Conservation (phyloP, 2,329 filamentous ascomycete genomes). For the Talaromyces funiculosus region DNA sequence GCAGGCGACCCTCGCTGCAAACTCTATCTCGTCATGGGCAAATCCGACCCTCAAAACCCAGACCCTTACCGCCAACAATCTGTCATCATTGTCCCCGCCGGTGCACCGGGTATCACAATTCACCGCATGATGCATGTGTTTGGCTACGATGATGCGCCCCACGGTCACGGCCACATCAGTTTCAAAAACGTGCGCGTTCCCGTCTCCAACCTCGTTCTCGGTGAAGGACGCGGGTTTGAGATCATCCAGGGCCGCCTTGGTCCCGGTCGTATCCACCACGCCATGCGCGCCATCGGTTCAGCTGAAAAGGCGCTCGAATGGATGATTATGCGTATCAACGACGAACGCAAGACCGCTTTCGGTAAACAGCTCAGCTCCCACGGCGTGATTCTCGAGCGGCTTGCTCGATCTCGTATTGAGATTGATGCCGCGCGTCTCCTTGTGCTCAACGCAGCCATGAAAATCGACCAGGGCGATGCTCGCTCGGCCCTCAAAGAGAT, state of each 20-base stretch:
- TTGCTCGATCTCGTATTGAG: slow-evolving; percentile 85
- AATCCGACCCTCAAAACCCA: slow-evolving; percentile 69
- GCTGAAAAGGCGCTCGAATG: slow-evolving; percentile 88
- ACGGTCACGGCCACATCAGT: slow-evolving; percentile 88
- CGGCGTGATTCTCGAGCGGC: slow-evolving; percentile 91
- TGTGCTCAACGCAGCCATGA: slow-evolving; percentile 89
- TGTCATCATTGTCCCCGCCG: slow-evolving; percentile 78
- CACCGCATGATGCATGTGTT: slow-evolving; percentile 91
- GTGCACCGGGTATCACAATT: slow-evolving; percentile 80
- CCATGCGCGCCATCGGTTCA: slow-evolving; percentile 89
- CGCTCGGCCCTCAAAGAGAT: slow-evolving; percentile 91
- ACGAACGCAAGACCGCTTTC: slow-evolving; percentile 84
- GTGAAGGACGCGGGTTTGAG: slow-evolving; percentile 91
- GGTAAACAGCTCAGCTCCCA: slow-evolving; percentile 81
- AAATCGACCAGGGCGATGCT: slow-evolving; percentile 83
- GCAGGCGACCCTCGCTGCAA: slow-evolving; percentile 88
- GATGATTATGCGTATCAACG: slow-evolving; percentile 92
- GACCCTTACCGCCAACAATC: slow-evolving; percentile 87
- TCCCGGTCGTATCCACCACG: slow-evolving; percentile 94
- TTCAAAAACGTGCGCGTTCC: slow-evolving; percentile 91
- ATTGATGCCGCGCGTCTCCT: slow-evolving; percentile 86
- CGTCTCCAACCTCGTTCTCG: slow-evolving; percentile 75
- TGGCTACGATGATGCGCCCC: slow-evolving; percentile 96
- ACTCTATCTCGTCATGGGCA: slow-evolving; percentile 96
- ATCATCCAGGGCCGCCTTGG: slow-evolving; percentile 97